Evolutionary conservation across 306 rosid genomes (phyloP), one percentile per base, ranked within the genome.

Genomic region (Myrica gale): DNA sequence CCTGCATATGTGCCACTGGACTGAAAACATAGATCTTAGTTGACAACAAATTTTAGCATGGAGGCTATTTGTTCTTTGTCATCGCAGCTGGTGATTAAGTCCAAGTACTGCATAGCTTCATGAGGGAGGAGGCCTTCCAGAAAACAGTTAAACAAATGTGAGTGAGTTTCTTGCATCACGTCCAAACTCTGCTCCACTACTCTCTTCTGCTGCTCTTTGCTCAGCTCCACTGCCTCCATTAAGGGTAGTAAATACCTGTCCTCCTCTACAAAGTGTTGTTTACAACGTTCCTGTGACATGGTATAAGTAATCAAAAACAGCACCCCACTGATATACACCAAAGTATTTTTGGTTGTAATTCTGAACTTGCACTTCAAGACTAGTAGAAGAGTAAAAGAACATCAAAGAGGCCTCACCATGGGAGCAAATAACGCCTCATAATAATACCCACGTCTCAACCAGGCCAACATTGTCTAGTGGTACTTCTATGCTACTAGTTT

Each of bases 91-190:
- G 77, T 42, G 58, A 93, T 86, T 78, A 90, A 77, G 74, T 93
- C 98, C 88, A 93, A 61, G 79, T 93, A 93, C 73, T 85, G 89
- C 89, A 93, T 85, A 19, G 98, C 93, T 85, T 93, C 98, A 23
- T 42, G 61, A 20, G 95, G 87, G 54, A 82, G 78, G 10, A 93
- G 87, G 46, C 98, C 98, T 82, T 93, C 93, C 4, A 93, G 95
- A 50, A 93, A 71, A 80, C 85, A 85, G 78, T 85, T 90, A 6
- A 93, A 83, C 54, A 90, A 78, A 66, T 85, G 95, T 7, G 88
- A 78, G 52, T 93, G 98, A 20, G 96, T 88, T 76, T 69, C 93
- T 75, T 85, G 89, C 98, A 93, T 93, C 82, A 89, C 90, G 46
- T 90, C 92, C 69, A 90, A 73, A 47, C 92, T 84, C 55, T 88